These are phyloP conservation scores for Termitomyces sp. DNA, from an alignment of 768 basidiomycete species.

Conservation along the genomic window DNA sequence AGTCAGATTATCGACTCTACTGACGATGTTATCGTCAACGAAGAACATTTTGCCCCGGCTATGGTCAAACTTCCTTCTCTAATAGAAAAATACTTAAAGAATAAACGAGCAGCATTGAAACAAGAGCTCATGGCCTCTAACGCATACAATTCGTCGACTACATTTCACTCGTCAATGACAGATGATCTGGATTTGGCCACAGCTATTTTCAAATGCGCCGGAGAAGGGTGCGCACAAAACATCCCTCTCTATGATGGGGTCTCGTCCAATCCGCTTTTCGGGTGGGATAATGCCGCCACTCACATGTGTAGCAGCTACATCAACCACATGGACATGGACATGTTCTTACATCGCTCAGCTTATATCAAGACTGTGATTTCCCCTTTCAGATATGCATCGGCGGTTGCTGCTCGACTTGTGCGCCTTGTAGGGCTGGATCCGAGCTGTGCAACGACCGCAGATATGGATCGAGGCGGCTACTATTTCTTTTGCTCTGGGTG, in stretches of 20 bases:
- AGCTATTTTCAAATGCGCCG: constrained; percentile 10
- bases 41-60: not conserved
- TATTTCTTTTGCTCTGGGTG: constrained; percentile 9
- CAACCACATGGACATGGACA: too few species aligned
- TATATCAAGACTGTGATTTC: not conserved
- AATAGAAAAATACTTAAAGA: not conserved
- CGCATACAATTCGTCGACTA: not conserved
- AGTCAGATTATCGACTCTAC: not conserved
- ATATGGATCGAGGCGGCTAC: constrained; percentile 3
- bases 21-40: not conserved
- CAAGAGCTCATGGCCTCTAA: not conserved
- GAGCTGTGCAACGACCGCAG: not conserved
- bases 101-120: not conserved
- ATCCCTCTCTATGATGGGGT: not conserved
- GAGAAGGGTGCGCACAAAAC: not conserved
- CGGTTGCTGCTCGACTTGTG: constrained; percentile 2
- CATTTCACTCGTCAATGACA: not conserved
- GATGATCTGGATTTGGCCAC: constrained; percentile 8
- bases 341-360: too few species aligned
- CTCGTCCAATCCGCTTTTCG: constrained; percentile 4
- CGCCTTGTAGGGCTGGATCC: constrained; percentile 4
- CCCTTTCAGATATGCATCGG: not conserved
- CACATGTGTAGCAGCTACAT: not conserved
- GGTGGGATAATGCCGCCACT: constrained; percentile 4
- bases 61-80: constrained; percentile 3